Conservation (phyloP, 148 eudicot species). For the Cornus controversa region DNA sequence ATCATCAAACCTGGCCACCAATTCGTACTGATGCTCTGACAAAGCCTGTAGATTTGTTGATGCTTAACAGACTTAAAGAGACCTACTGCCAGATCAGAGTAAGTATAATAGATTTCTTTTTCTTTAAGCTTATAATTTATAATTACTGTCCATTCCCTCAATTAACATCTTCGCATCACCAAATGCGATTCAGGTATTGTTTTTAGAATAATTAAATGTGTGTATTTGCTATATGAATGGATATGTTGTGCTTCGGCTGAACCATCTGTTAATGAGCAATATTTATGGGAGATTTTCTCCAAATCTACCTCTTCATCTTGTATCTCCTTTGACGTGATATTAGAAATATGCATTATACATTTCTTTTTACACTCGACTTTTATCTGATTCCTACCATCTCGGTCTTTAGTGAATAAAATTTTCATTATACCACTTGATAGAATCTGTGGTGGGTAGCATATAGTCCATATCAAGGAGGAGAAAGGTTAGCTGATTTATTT, state of each 20-base stretch:
- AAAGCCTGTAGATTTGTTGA: slow-evolving; percentile 80
- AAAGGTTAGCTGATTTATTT: too few species aligned
- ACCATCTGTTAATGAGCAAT: too few species aligned
- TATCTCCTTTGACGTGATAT: too few species aligned
- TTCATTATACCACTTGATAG: neutral
- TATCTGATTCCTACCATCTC: too few species aligned
- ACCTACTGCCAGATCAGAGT: slow-evolving; percentile 84
- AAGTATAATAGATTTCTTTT: slow-evolving; percentile 23
- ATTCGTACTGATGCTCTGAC: slow-evolving; percentile 85
- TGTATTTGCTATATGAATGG: neutral
- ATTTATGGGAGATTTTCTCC: too few species aligned
- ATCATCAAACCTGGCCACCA: slow-evolving; percentile 99
- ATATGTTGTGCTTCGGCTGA: neutral
- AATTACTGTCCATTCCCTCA: neutral
- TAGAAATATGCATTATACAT: too few species aligned
- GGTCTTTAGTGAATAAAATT: neutral
- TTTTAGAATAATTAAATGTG: neutral
- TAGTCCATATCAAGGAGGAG: too few species aligned
- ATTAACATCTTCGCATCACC: neutral
- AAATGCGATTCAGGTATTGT: neutral
- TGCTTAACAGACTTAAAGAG: slow-evolving; percentile 91
- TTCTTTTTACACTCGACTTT: too few species aligned
- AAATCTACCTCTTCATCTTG: too few species aligned
- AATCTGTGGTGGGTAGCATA: too few species aligned
- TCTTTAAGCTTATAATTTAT: neutral